Conservation (phyloP, 352 stramenopile species). For the Hyaloperonospora arabidopsidis region DNA sequence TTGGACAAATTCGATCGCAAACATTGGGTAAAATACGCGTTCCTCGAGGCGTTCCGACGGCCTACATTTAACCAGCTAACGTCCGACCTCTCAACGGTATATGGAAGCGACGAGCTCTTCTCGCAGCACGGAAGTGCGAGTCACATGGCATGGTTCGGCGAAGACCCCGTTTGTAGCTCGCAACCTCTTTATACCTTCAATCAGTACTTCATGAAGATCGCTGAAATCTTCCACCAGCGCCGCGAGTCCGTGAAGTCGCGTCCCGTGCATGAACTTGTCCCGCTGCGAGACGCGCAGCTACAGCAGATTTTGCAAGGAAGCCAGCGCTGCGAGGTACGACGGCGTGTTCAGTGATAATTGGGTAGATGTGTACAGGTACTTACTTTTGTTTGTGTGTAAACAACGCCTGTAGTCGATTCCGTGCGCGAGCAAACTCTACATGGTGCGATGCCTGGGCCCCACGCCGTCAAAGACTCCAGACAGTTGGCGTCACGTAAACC, state of each 20-base stretch:
- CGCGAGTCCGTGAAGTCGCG: constrained; percentile 47
- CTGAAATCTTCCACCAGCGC: constrained; percentile 60
- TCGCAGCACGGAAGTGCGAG: constrained; percentile 30
- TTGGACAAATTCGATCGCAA: constrained; percentile 49
- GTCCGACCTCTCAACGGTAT: constrained; percentile 45
- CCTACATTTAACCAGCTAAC: constrained; percentile 71
- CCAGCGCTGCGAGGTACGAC: constrained; percentile 67
- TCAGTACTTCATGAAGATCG: constrained; percentile 67
- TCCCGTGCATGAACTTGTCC: constrained; percentile 52
- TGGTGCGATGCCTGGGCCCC: constrained; percentile 64
- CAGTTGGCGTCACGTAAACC: constrained; percentile 69
- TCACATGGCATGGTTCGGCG: constrained; percentile 53
- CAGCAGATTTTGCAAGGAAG: constrained; percentile 65
- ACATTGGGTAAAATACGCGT: constrained; percentile 75
- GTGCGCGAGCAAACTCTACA: constrained; percentile 70
- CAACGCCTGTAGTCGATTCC: constrained; percentile 48
- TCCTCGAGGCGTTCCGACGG: constrained; percentile 52
- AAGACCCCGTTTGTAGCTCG: constrained; percentile 49
- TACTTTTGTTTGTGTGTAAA: constrained; percentile 7
- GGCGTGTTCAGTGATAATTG: not conserved
- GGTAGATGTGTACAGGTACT: constrained; percentile 2
- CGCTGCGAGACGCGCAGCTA: constrained; percentile 49
- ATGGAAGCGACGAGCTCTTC: constrained; percentile 38
- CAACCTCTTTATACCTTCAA: constrained; percentile 59
- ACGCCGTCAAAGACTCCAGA: constrained; percentile 49